phyloP scores from a whole-genome alignment of 768 basidiomycete genomes.

The Saitozyma sp. region DNA sequence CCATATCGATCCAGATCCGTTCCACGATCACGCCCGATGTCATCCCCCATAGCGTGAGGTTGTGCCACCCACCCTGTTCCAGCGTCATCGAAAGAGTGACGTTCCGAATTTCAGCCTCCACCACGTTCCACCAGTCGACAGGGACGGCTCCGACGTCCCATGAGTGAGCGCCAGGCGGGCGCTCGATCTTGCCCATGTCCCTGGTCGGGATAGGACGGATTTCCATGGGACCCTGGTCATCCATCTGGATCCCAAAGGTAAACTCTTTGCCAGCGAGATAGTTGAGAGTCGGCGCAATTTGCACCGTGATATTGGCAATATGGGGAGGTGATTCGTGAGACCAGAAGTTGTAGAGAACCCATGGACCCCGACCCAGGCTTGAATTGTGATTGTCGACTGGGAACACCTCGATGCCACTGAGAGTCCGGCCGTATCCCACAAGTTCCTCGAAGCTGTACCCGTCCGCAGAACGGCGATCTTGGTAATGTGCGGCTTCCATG shows the following conservation, averaged over 20 bases:
- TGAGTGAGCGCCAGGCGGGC: slow-evolving; percentile 1
- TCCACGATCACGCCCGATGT: slow-evolving; percentile 43
- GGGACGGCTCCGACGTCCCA: slow-evolving; percentile 27
- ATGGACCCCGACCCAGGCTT: slow-evolving; percentile 63
- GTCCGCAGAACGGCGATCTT: slow-evolving; percentile 57
- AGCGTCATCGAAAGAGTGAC: slow-evolving; percentile 19
- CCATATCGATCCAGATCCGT: slow-evolving; percentile 31
- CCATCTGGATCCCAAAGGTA: slow-evolving; percentile 38
- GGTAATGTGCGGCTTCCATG: slow-evolving; percentile 66
- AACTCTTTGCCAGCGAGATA: slow-evolving; percentile 26
- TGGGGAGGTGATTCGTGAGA: slow-evolving; percentile 14
- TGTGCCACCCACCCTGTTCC: slow-evolving; percentile 22
- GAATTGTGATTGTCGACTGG: slow-evolving; percentile 63
- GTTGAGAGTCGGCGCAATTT: slow-evolving; percentile 38
- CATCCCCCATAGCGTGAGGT: slow-evolving; percentile 36
- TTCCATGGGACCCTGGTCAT: slow-evolving; percentile 16
- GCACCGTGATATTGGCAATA: slow-evolving; percentile 15
- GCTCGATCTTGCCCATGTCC: slow-evolving; percentile 7
- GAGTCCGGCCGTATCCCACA: slow-evolving; percentile 63
- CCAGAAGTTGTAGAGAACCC: slow-evolving; percentile 59
- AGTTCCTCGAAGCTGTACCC: slow-evolving; percentile 64
- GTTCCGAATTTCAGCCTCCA: slow-evolving; percentile 35
- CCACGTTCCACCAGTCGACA: slow-evolving; percentile 39
- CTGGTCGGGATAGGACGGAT: slow-evolving; percentile 29
- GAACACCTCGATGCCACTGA: slow-evolving; percentile 65